Conservation (phyloP, 768 basidiomycete species). For the Termitomyces sp. region DNA sequence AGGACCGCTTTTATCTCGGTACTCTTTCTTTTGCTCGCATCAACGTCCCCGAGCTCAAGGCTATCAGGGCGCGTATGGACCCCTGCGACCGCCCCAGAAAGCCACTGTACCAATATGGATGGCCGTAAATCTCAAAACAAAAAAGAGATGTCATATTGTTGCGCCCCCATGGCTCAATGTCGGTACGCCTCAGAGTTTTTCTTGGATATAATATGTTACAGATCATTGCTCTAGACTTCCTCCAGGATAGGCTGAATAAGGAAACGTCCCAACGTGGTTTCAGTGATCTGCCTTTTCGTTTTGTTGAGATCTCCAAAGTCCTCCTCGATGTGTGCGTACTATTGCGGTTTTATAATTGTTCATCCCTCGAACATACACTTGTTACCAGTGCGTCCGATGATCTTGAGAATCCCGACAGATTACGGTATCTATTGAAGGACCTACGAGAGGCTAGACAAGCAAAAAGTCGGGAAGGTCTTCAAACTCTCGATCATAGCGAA, state of each 20-base stretch:
- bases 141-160: constrained; percentile 92
- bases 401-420: constrained; percentile 74
- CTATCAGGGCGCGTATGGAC: constrained; percentile 84
- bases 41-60: constrained; percentile 13
- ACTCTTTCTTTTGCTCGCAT: constrained; percentile 16
- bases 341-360: background rate
- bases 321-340: constrained; percentile 81
- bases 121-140: constrained; percentile 87
- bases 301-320: constrained; percentile 86
- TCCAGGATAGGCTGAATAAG: constrained; percentile 65
- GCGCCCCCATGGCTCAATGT: constrained; percentile 85
- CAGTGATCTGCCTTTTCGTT: constrained; percentile 79
- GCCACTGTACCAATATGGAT: constrained; percentile 93
- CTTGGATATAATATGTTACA: background rate
- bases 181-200: constrained; percentile 44
- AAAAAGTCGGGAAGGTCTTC: constrained; percentile 84
- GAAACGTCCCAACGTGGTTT: constrained; percentile 76
- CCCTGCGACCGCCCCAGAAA: constrained; percentile 82
- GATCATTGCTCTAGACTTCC: constrained; percentile 48
- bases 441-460: constrained; percentile 94
- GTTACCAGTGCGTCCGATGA: constrained; percentile 80
- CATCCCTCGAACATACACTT: background rate
- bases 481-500: constrained; percentile 74
- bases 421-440: constrained; percentile 85
- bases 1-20: constrained; percentile 89